Conservation (phyloP, 2,329 filamentous ascomycete species). For the Hypoxylon sp. region DNA sequence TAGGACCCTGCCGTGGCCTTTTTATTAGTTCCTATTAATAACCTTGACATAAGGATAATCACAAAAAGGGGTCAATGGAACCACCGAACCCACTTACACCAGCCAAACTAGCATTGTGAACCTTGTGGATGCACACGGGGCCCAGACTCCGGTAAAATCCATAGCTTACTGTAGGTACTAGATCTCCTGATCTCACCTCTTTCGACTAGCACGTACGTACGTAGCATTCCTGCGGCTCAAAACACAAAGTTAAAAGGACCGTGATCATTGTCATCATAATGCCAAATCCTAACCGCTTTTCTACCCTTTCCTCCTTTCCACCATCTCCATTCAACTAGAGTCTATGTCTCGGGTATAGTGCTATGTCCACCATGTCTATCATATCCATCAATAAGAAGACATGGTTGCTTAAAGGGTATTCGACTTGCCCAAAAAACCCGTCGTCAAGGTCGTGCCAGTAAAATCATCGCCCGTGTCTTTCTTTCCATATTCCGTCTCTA, state of each 20-base stretch:
- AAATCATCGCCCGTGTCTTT: constrained; percentile 16
- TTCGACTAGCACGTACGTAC: neutral
- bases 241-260: constrained; percentile 1
- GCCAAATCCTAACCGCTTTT: constrained; percentile 18
- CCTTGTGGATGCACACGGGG: constrained; percentile 31
- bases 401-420: constrained; percentile 27
- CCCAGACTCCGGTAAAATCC: constrained; percentile 35
- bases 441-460: constrained; percentile 23
- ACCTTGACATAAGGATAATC: constrained; percentile 20
- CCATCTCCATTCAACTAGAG: constrained; percentile 24
- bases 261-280: constrained; percentile 13
- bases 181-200: neutral
- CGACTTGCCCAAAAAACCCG: constrained; percentile 14
- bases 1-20: neutral
- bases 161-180: constrained; percentile 11
- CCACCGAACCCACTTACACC: neutral
- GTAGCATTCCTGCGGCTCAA: constrained; percentile 36
- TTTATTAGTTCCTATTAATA: constrained; percentile 35
- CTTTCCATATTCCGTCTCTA: constrained; percentile 15
- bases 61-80: constrained; percentile 15
- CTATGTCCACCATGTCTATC: neutral
- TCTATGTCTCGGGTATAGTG: constrained; percentile 29
- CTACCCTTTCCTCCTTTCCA: constrained; percentile 1
- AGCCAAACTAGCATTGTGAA: constrained; percentile 20
- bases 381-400: constrained; percentile 9